phyloP scores from a whole-genome alignment of 768 basidiomycete species.

The Gelatoporia subvermispora region DNA sequence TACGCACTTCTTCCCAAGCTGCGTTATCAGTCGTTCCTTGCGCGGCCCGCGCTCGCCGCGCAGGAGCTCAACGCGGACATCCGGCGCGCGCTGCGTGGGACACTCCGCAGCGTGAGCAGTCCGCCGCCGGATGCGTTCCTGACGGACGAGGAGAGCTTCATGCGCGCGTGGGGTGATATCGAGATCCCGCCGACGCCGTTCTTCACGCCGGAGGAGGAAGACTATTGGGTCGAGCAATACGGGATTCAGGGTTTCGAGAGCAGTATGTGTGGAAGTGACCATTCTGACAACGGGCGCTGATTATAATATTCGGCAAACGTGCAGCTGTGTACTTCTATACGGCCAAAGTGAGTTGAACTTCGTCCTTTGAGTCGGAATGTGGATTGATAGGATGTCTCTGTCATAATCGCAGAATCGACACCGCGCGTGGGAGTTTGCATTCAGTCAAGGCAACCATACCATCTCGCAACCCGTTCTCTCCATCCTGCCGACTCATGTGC shows the following conservation, averaged over 20 bases:
- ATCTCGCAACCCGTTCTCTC: slow-evolving; percentile 38
- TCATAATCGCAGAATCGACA: slow-evolving; percentile 30
- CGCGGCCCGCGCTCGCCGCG: slow-evolving; percentile 43
- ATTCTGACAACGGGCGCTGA: background rate
- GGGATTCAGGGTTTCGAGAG: slow-evolving; percentile 50
- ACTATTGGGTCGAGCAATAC: slow-evolving; percentile 66
- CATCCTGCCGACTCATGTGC: slow-evolving; percentile 35
- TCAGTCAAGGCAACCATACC: slow-evolving; percentile 38
- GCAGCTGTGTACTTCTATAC: slow-evolving; percentile 69
- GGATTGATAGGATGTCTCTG: too few species aligned
- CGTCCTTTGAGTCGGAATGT: background rate
- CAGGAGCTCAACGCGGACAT: slow-evolving; percentile 53
- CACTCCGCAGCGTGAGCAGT: slow-evolving; percentile 45
- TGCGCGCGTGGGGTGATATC: slow-evolving; percentile 47
- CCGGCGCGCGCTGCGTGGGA: slow-evolving; percentile 52
- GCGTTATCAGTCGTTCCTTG: slow-evolving; percentile 63
- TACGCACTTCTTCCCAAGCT: slow-evolving; percentile 43
- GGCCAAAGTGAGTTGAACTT: slow-evolving; percentile 36
- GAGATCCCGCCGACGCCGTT: slow-evolving; percentile 60
- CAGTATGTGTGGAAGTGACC: slow-evolving; percentile 37
- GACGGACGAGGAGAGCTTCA: slow-evolving; percentile 41
- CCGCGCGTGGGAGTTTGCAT: slow-evolving; percentile 31
- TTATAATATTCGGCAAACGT: background rate
- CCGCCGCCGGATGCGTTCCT: slow-evolving; percentile 56
- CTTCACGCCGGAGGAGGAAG: slow-evolving; percentile 56